Conservation (phyloP, 2,329 filamentous ascomycete genomes). For the Diaporthe ilicicola region DNA sequence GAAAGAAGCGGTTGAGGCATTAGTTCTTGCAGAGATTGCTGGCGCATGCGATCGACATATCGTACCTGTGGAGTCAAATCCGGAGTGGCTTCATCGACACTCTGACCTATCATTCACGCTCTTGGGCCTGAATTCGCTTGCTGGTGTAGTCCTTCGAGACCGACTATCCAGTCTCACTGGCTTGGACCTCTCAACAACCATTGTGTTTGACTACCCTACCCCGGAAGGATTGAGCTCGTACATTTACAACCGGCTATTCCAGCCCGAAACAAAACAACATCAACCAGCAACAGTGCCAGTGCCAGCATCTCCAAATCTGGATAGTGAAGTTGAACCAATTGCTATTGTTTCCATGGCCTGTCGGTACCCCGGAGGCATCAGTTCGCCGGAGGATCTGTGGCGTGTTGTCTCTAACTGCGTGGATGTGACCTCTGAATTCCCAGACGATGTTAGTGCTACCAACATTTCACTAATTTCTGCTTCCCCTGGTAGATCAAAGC, state of each 20-base stretch:
- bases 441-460: slow-evolving; percentile 4
- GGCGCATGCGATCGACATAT: neutral
- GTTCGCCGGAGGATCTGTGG: slow-evolving; percentile 21
- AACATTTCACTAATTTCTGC: neutral
- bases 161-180: slow-evolving; percentile 12
- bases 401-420: neutral
- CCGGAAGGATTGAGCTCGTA: slow-evolving; percentile 7
- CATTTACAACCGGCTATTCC: neutral
- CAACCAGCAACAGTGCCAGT: neutral
- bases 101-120: neutral
- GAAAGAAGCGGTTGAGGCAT: neutral
- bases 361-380: slow-evolving; percentile 23
- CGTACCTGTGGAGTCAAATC: neutral
- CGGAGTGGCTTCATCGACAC: neutral
- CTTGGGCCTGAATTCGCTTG: neutral
- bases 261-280: too few relatives aligned
- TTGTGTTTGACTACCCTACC: slow-evolving; percentile 15
- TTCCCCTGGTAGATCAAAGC: too few relatives aligned
- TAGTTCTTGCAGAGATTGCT: neutral
- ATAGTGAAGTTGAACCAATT: neutral
- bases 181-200: neutral
- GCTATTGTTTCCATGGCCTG: slow-evolving; percentile 25
- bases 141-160: slow-evolving; percentile 13
- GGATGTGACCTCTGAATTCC: slow-evolving; percentile 25
- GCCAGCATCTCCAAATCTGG: neutral